Conservation (phyloP, 129 eudicot genomes). For the Heracleum sosnowskyi region DNA sequence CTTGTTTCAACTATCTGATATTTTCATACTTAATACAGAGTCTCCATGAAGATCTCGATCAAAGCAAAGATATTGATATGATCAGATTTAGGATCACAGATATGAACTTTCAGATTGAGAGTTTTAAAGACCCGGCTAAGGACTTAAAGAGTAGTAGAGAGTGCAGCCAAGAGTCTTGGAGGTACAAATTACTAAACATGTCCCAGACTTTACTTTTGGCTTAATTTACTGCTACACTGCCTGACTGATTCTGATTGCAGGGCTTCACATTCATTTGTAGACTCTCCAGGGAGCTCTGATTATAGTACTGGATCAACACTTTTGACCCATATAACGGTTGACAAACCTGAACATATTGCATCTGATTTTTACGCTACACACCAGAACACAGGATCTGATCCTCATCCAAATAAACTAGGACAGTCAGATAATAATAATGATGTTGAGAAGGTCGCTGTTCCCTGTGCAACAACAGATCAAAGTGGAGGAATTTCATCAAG, state of each 20-base stretch:
- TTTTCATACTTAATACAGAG: constrained; percentile 34
- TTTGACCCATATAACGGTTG: constrained; percentile 31
- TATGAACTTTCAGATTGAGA: constrained; percentile 45
- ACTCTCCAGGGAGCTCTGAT: constrained; percentile 83
- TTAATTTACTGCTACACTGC: not conserved
- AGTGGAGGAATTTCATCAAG: constrained; percentile 16
- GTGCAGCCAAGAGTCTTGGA: constrained; percentile 54
- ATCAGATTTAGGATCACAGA: constrained; percentile 32
- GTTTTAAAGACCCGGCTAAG: constrained; percentile 43
- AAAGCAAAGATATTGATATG: constrained; percentile 48
- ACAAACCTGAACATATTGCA: constrained; percentile 39
- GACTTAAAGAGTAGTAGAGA: constrained; percentile 48
- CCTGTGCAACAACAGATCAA: constrained; percentile 24
- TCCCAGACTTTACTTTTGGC: constrained; percentile 2
- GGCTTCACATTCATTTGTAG: constrained; percentile 54
- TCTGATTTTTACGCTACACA: constrained; percentile 23
- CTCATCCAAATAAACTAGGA: constrained; percentile 26
- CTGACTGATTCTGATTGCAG: constrained; percentile 37
- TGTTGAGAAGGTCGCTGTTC: constrained; percentile 18
- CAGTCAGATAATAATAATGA: constrained; percentile 26
- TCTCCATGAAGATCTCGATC: constrained; percentile 62
- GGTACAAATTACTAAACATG: constrained; percentile 32
- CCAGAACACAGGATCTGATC: constrained; percentile 23
- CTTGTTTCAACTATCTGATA: not conserved
- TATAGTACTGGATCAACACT: constrained; percentile 82